phyloP scores from a whole-genome alignment of 805 yeast genomes.

The Lipomyces sp. region DNA sequence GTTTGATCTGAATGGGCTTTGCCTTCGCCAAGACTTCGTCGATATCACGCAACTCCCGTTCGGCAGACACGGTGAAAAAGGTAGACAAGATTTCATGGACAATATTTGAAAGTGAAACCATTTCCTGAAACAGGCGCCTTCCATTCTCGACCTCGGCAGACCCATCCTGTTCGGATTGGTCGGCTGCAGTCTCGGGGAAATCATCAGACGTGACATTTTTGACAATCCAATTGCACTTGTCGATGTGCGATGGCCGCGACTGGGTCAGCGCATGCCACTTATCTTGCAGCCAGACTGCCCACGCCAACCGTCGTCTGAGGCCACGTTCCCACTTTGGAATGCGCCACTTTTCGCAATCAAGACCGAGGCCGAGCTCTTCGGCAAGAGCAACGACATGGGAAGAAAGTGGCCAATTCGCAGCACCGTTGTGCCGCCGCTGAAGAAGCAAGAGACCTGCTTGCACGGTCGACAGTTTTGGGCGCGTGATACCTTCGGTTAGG shows the following conservation, averaged over 20 bases:
- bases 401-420: constrained; percentile 34
- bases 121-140: constrained; percentile 61
- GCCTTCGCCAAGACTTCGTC: constrained; percentile 71
- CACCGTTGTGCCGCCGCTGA: constrained; percentile 44
- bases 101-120: constrained; percentile 64
- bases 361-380: constrained; percentile 85
- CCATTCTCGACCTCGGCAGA: constrained; percentile 71
- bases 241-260: constrained; percentile 79
- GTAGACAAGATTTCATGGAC: constrained; percentile 68
- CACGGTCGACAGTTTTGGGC: constrained; percentile 87
- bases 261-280: constrained; percentile 85
- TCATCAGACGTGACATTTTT: constrained; percentile 51
- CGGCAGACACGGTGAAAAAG: constrained; percentile 68
- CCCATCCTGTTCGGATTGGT: constrained; percentile 41
- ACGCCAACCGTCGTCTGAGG: constrained; percentile 78
- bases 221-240: constrained; percentile 78
- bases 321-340: constrained; percentile 95
- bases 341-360: constrained; percentile 87
- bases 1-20: constrained; percentile 39
- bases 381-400: constrained; percentile 69
- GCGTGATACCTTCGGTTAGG: constrained; percentile 68
- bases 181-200: constrained; percentile 33
- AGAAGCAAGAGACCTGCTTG: constrained; percentile 81
- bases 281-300: constrained; percentile 94
- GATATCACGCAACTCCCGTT: constrained; percentile 53